Evolutionary conservation across 2,329 filamentous ascomycete genomes (phyloP).

Genomic region (Botryotinia convoluta): DNA sequence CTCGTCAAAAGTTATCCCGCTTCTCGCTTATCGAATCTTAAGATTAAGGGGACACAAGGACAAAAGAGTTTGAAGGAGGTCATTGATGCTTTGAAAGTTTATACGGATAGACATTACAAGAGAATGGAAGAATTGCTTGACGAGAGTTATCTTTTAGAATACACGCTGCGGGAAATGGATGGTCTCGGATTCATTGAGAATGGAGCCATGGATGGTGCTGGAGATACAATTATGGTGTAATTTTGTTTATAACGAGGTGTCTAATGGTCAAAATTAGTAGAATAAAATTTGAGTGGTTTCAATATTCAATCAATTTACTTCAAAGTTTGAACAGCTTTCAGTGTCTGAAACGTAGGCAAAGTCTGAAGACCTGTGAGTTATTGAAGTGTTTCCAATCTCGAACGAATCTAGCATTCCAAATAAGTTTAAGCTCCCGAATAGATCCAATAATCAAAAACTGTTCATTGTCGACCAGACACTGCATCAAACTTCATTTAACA

Average conservation of each 20-base stretch:
- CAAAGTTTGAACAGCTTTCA: background rate
- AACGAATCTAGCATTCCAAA: background rate
- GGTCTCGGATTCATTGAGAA: constrained; percentile 32
- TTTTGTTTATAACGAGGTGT: background rate
- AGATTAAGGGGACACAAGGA: constrained; percentile 54
- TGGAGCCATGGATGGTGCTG: constrained; percentile 1
- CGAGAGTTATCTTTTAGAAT: constrained; percentile 92
- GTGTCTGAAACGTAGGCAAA: rapidly evolving
- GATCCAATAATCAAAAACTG: background rate
- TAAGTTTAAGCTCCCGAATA: background rate
- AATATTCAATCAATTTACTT: background rate
- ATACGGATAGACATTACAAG: constrained; percentile 91
- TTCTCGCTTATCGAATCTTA: constrained; percentile 69
- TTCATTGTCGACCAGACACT: background rate
- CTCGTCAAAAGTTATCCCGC: constrained; percentile 80
- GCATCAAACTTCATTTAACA: background rate
- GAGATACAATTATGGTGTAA: constrained; percentile 21
- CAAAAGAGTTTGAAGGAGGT: constrained; percentile 76
- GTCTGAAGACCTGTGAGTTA: background rate
- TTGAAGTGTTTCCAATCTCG: background rate
- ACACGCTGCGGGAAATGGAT: constrained; percentile 92
- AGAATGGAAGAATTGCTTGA: constrained; percentile 86
- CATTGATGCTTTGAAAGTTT: constrained; percentile 79
- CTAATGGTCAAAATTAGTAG: background rate
- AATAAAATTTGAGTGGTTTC: background rate